phyloP scores from a whole-genome alignment of 352 stramenopile genomes.

The Saprolegnia parasitica region DNA sequence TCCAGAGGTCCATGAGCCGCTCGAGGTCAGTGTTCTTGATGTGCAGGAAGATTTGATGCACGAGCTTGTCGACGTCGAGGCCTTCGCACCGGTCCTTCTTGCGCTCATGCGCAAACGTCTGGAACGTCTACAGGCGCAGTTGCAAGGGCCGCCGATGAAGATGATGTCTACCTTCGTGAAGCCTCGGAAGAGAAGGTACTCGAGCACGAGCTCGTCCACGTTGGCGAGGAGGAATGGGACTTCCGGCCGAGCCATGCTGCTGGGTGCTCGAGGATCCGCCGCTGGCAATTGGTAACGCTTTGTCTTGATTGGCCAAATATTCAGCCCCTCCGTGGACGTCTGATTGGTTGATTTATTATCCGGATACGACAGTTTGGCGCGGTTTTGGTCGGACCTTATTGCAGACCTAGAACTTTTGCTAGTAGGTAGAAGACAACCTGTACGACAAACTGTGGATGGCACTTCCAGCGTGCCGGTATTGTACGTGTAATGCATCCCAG shows the following conservation, averaged over 20 bases:
- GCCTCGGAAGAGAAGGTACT: conserved; percentile 80
- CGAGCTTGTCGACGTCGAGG: conserved; percentile 77
- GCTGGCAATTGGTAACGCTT: not conserved
- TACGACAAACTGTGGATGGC: too few species aligned
- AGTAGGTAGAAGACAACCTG: too few species aligned
- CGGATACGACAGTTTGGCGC: too few species aligned
- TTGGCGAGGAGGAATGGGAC: conserved; percentile 48
- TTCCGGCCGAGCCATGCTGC: not conserved
- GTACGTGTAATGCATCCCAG: too few species aligned
- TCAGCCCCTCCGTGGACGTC: not conserved
- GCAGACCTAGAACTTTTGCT: too few species aligned
- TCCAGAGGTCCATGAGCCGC: conserved; percentile 71
- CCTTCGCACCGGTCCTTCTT: conserved; percentile 63
- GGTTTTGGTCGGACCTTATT: too few species aligned
- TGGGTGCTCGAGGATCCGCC: not conserved
- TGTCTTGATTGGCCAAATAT: not conserved
- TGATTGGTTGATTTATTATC: conserved; percentile 7
- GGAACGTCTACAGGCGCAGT: conserved; percentile 51
- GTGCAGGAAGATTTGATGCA: conserved; percentile 54
- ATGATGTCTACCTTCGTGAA: conserved; percentile 55
- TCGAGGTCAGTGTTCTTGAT: conserved; percentile 68
- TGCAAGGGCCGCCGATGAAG: not conserved
- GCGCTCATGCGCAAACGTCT: conserved; percentile 63
- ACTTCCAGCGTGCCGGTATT: too few species aligned
- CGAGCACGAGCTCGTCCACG: conserved; percentile 80